These are phyloP conservation scores for Boletus putidus DNA, from an alignment of 1,284 basidiomycete genomes.

Conservation along the genomic window DNA sequence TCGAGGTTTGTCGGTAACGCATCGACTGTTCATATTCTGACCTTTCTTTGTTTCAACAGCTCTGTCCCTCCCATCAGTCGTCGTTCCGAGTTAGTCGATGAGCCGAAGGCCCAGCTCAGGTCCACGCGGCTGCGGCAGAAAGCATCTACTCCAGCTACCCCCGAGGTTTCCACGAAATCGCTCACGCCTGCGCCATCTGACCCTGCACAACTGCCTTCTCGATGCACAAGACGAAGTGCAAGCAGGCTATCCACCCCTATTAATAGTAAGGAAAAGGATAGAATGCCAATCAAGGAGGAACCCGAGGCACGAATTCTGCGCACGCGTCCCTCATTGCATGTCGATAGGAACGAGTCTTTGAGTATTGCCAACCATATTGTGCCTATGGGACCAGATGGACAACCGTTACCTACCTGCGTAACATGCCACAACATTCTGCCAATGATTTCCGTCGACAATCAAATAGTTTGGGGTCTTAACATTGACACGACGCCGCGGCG, in stretches of 20 bases:
- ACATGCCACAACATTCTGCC: slow-evolving; percentile 69
- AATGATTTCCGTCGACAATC: slow-evolving; percentile 67
- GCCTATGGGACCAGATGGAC: slow-evolving; percentile 55
- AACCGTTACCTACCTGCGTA: slow-evolving; percentile 59
- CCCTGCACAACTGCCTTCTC: slow-evolving; percentile 18
- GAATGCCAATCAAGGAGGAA: slow-evolving; percentile 50
- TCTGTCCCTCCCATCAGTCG: slow-evolving; percentile 31
- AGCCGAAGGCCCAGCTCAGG: slow-evolving; percentile 42
- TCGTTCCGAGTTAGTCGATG: slow-evolving; percentile 26
- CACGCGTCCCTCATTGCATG: slow-evolving; percentile 42
- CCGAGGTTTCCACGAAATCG: slow-evolving; percentile 28
- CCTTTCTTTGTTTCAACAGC: slow-evolving; percentile 19
- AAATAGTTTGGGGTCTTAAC: slow-evolving; percentile 69
- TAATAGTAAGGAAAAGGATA: slow-evolving; percentile 41
- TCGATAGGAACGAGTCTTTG: slow-evolving; percentile 39
- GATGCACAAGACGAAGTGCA: slow-evolving; percentile 26
- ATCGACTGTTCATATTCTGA: slow-evolving; percentile 18
- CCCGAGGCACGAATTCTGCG: slow-evolving; percentile 51
- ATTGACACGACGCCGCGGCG: slow-evolving; percentile 45
- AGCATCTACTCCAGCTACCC: slow-evolving; percentile 37
- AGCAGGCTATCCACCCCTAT: slow-evolving; percentile 36
- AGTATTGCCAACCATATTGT: slow-evolving; percentile 43
- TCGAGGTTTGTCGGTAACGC: slow-evolving; percentile 32
- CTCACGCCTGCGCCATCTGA: slow-evolving; percentile 32
- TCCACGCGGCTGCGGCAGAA: slow-evolving; percentile 58